Percentiles rank a stretch among this genome's conserved stretches.
These are phyloP conservation scores for Kokia cookei DNA, from an alignment of 441 rosid genomes.

Conservation along the genomic window DNA sequence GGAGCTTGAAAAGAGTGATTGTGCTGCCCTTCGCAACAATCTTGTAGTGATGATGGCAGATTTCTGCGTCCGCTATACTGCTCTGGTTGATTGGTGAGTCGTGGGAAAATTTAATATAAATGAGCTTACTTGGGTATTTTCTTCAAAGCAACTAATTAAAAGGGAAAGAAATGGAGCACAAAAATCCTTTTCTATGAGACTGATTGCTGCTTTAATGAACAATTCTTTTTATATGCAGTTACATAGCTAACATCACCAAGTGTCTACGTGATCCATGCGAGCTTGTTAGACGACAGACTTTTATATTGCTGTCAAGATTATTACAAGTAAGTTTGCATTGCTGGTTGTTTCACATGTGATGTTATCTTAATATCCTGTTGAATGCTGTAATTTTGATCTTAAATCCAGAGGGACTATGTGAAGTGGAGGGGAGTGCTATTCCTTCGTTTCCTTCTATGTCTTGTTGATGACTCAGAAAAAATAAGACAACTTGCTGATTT, in stretches of 20 bases:
- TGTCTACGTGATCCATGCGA: conserved; percentile 90
- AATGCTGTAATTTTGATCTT: conserved; percentile 12
- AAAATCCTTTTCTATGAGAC: conserved; percentile 5
- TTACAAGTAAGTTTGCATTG: conserved; percentile 55
- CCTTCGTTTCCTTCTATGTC: conserved; percentile 77
- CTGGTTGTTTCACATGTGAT: neutral
- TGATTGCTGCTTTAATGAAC: conserved; percentile 13
- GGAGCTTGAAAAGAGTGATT: conserved; percentile 95
- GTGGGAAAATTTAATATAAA: neutral
- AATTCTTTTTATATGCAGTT: conserved; percentile 42
- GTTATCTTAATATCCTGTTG: neutral
- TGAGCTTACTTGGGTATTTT: neutral
- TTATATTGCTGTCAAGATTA: conserved; percentile 83
- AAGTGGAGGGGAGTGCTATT: conserved; percentile 96
- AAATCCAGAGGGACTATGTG: conserved; percentile 82
- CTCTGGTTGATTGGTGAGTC: conserved; percentile 88
- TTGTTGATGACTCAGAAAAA: conserved; percentile 92
- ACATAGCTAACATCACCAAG: conserved; percentile 76
- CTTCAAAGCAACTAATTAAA: neutral
- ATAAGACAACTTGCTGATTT: conserved; percentile 84
- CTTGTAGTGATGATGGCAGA: conserved; percentile 86
- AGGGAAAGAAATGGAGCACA: neutral
- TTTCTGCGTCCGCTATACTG: conserved; percentile 89
- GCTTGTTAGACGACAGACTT: conserved; percentile 90
- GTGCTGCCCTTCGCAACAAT: conserved; percentile 86